phyloP scores from a whole-genome alignment of 1,139 yeast genomes.

The Kodamaea sp. region DNA sequence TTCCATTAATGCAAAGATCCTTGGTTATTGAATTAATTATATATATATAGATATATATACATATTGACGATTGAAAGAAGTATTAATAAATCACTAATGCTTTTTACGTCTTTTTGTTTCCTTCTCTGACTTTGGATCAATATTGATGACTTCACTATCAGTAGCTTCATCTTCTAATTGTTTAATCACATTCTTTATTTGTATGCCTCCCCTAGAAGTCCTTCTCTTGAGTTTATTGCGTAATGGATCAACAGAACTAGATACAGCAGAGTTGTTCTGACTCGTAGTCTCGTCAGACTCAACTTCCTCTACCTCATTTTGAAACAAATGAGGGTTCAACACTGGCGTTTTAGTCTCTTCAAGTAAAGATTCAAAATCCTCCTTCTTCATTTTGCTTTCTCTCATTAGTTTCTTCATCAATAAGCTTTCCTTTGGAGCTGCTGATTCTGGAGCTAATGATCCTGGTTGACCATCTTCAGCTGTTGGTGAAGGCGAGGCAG shows the following conservation, averaged over 20 bases:
- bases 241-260: not conserved
- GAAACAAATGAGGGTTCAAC: conserved; percentile 26
- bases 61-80: not conserved
- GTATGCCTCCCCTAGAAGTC: conserved; percentile 27
- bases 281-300: conserved; percentile 13
- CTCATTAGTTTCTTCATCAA: conserved; percentile 30
- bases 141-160: conserved; percentile 1
- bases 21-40: no score
- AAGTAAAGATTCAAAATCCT: conserved; percentile 25
- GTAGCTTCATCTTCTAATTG: conserved; percentile 3
- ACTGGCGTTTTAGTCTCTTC: conserved; percentile 25
- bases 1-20: no score
- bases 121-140: not conserved
- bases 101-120: conserved; percentile 9
- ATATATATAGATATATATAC: not conserved
- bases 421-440: conserved; percentile 15
- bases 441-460: not conserved
- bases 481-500: conserved; percentile 8
- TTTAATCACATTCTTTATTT: conserved; percentile 9
- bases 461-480: conserved; percentile 2
- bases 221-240: conserved; percentile 21
- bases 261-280: not conserved
- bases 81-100: conserved; percentile 1
- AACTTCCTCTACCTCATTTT: conserved; percentile 27
- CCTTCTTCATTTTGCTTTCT: conserved; percentile 23